Base-by-base conservation (phyloP, 352 stramenopile genomes). In the Pythium monospermum region DNA sequence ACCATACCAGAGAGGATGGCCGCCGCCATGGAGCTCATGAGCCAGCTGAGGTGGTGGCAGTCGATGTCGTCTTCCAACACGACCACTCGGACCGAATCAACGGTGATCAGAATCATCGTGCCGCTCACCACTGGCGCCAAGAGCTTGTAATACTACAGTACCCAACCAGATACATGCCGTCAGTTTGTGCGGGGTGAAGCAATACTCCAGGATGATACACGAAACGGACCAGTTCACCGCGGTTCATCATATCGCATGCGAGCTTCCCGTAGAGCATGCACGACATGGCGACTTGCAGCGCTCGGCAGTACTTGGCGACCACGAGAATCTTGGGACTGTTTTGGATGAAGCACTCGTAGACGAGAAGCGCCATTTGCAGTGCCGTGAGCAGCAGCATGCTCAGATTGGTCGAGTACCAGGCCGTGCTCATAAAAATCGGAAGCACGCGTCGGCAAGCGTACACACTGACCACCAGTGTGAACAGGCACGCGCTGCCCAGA, bases 201-300 rank as follows among this genome's bases (percentile, higher is more conserved):
- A 25, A 30, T 31, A 44, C 11, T 5, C 13, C 12, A 5, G 4
- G 22, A 16, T 8, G 12, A 13, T 8, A 32, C 18, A 8, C 19
- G n/a, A 10, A 21, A 27, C 53, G 27, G 40, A 61, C 54, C 0
- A 61, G 45, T 32, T 41, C n/a, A 21, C 31, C 49, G 31, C 70
- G 68, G 26, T 75, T 78, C 19, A 76, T 69, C 46, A 85, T 66
- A 42, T 85, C 75, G 26, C 77, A 83, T 15, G 78, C 78, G 18
- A 83, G 67, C 37, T 77, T 79, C 12, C 78, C 78, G 44, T 87
- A 89, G 6, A 89, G 49, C 53, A 85, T 57, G 33, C 78, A 89
- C 27, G 78, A 85, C 11, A 83, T 71, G 10, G 73, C 71, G 45
- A 89, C 66, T 48, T 89, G 78, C 28, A 89, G 38, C 21, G 71